These are phyloP conservation scores for Phytophthora boehmeriae DNA, from an alignment of 352 stramenopile species.

Conservation along the genomic window DNA sequence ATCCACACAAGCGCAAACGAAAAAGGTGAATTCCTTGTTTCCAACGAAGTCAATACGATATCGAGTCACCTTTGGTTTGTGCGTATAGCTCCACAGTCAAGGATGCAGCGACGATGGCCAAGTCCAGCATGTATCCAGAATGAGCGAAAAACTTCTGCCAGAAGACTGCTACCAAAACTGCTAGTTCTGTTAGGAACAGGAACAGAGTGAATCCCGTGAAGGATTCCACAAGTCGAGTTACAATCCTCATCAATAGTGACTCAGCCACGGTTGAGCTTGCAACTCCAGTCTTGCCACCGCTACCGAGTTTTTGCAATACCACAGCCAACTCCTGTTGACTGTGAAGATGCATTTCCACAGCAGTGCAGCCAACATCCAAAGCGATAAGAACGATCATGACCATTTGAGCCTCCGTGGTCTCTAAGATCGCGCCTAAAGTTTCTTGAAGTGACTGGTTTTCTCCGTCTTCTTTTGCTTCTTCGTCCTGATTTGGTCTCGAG, in stretches of 20 bases:
- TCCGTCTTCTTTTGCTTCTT: conserved; percentile 1
- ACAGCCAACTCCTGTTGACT: conserved; percentile 33
- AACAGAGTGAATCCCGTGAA: conserved; percentile 66
- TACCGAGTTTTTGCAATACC: conserved; percentile 16
- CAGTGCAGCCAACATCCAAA: conserved; percentile 51
- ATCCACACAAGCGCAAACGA: conserved; percentile 4
- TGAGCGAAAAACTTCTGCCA: conserved; percentile 56
- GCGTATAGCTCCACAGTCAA: conserved; percentile 52
- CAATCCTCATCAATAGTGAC: conserved; percentile 18
- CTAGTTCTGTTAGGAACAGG: conserved; percentile 65
- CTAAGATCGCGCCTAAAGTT: conserved; percentile 43
- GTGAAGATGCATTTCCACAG: conserved; percentile 44
- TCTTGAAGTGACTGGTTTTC: conserved; percentile 12
- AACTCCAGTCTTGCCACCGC: conserved; percentile 5
- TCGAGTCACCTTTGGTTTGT: conserved; percentile 55
- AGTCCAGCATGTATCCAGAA: conserved; percentile 63
- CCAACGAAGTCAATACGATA: background rate
- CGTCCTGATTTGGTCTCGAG: background rate
- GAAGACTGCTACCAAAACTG: conserved; percentile 49
- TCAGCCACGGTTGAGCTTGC: conserved; percentile 1
- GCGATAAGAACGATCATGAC: conserved; percentile 54
- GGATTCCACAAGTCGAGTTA: conserved; percentile 48
- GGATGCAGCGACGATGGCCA: conserved; percentile 33
- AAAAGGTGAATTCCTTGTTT: conserved; percentile 2
- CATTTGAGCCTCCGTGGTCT: conserved; percentile 61